Evolutionary conservation across 495 filamentous ascomycete genomes (phyloP).

Genomic region (Podospora bellae-mahoneyi): DNA sequence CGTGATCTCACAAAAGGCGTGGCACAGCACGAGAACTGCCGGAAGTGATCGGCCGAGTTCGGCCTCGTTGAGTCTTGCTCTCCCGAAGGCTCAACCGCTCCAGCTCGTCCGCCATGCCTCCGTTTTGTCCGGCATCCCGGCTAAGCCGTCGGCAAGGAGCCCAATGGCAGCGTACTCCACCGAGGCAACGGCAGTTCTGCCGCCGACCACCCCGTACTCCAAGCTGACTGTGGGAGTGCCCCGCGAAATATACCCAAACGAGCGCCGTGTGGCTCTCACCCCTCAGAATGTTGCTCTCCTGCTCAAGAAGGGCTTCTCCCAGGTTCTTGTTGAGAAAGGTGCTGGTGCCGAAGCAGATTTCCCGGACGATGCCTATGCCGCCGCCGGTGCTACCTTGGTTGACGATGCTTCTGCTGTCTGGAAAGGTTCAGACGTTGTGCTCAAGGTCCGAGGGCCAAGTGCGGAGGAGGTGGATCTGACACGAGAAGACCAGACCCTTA

Average conservation of each 20-base stretch:
- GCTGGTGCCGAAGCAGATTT: slow-evolving; percentile 73
- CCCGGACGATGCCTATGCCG: slow-evolving; percentile 64
- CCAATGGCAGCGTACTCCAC: slow-evolving; percentile 30
- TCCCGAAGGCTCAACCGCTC: slow-evolving; percentile 20
- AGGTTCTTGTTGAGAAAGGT: slow-evolving; percentile 68
- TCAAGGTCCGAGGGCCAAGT: slow-evolving; percentile 74
- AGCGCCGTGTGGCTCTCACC: slow-evolving; percentile 75
- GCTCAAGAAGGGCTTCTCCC: slow-evolving; percentile 73
- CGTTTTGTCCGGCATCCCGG: slow-evolving; percentile 27
- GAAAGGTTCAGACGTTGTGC: slow-evolving; percentile 66
- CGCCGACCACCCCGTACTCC: slow-evolving; percentile 60
- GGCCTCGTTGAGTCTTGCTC: slow-evolving; percentile 24
- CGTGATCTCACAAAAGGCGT: slow-evolving; percentile 32
- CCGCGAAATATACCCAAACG: slow-evolving; percentile 64
- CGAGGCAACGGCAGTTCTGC: slow-evolving; percentile 36
- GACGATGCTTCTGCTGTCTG: slow-evolving; percentile 57
- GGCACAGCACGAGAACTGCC: slow-evolving; percentile 28
- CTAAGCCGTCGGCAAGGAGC: slow-evolving; percentile 10
- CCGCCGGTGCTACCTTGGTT: slow-evolving; percentile 68
- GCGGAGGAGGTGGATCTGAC: slow-evolving; percentile 59
- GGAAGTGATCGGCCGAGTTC: slow-evolving; percentile 17
- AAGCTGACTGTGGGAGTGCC: slow-evolving; percentile 68
- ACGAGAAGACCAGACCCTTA: slow-evolving; percentile 61
- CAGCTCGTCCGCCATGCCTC: slow-evolving; percentile 37
- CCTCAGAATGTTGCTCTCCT: slow-evolving; percentile 73